Evolutionary conservation across 1,284 basidiomycete species (phyloP), one percentile per base, ranked within the genome.

Genomic region (Ceratobasidium sp.): DNA sequence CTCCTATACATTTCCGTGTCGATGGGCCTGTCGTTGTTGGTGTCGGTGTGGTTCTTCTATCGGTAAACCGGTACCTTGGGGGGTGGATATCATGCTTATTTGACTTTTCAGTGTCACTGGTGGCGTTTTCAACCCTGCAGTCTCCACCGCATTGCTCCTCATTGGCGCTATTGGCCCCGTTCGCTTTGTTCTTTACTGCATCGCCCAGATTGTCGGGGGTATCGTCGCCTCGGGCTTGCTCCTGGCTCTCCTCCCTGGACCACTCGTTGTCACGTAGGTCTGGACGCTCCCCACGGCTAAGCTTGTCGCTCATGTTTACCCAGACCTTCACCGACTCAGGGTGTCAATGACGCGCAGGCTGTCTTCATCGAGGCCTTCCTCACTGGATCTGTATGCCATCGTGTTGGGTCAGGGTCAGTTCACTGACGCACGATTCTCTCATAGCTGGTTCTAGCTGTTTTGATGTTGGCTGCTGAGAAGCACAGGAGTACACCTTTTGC

Each of bases 31-130:
- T 86, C 86, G 71, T 83, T 92, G 44, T 83, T 91, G 56, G 85
- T 89, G 40, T 86, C 86, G 2, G 88, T 87, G 6, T 92, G 89
- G 87, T 79, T 92, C 40, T 92, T 92, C 80, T 92, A 87, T 79
- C 83, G 91, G 38, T 84, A 89, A 0, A 90, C 89, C 7, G 12
- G 9, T 11, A 12, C 16, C 16, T 36, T 16, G 9, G 23, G 14
- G 8, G 28, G 16, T 49, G 30, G 9, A 8, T 33, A 30, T n/a
- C 6, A 36, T 28, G 25, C 42, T 73, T 4, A 46, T 4, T 42
- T 33, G 36, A 40, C 40, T n/a, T 8, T 63, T 44, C 54, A 69
- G 72, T 16, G 56, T 75, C n/a, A 70, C 73, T 61, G 74, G 75
- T 54, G 77, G 75, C 12, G 78, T 83, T 59, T 91, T 92, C 82